Conservation (phyloP, 768 basidiomycete genomes). For the Agaricus bisporus region DNA sequence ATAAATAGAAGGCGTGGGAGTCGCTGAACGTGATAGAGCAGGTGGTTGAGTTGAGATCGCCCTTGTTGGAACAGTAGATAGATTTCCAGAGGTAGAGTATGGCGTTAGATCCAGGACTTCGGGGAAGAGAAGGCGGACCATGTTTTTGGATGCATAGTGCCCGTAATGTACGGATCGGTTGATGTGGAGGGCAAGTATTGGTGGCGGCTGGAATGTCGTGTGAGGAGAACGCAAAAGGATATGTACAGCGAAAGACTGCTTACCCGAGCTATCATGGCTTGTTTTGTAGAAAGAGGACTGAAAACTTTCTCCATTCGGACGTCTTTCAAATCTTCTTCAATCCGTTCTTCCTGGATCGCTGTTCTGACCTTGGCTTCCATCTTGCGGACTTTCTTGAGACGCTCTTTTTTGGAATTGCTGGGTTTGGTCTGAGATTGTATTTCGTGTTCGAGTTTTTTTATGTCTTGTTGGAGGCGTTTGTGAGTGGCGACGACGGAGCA, state of each 20-base stretch:
- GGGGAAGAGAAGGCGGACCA: conserved; percentile 73
- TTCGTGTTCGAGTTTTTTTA: conserved; percentile 47
- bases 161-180: conserved; percentile 80
- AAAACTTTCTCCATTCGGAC: conserved; percentile 73
- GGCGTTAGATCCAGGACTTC: conserved; percentile 87
- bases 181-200: conserved; percentile 82
- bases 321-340: conserved; percentile 81
- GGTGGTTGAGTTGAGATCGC: conserved; percentile 66
- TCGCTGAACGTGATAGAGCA: conserved; percentile 9
- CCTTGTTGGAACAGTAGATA: conserved; percentile 62
- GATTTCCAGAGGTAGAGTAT: conserved; percentile 76
- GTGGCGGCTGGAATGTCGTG: conserved; percentile 59
- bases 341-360: conserved; percentile 65
- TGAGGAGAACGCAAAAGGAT: not conserved
- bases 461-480: conserved; percentile 54
- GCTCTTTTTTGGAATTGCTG: conserved; percentile 69
- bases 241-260: conserved; percentile 20
- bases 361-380: conserved; percentile 54
- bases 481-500: conserved; percentile 84
- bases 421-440: conserved; percentile 34
- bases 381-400: conserved; percentile 64
- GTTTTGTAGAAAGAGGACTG: conserved; percentile 75
- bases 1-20: conserved; percentile 18
- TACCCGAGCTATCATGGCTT: conserved; percentile 88
- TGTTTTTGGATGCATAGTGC: conserved; percentile 83